Percentiles rank a stretch among this genome's conserved stretches.
These are phyloP conservation scores for Candida dajiaensis DNA, from an alignment of 805 yeast species.

Conservation along the genomic window DNA sequence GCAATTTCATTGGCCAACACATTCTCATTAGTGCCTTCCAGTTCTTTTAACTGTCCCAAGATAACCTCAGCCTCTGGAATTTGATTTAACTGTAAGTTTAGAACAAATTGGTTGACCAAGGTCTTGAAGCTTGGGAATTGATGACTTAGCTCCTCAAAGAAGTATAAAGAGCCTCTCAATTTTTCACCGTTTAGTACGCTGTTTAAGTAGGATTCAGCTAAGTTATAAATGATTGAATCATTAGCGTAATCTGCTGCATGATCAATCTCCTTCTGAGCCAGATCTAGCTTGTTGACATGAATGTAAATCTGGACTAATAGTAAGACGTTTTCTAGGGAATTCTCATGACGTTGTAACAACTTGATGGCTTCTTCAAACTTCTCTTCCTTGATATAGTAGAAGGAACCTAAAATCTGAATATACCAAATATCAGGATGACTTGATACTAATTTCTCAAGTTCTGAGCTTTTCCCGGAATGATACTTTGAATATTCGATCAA, in stretches of 20 bases:
- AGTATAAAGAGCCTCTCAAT: constrained; percentile 45
- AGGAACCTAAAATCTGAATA: constrained; percentile 32
- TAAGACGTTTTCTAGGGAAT: constrained; percentile 35
- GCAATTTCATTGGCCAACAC: constrained; percentile 63
- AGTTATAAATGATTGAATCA: constrained; percentile 72
- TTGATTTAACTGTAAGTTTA: constrained; percentile 75
- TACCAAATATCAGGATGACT: neutral
- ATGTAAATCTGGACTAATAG: constrained; percentile 36
- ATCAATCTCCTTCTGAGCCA: constrained; percentile 41
- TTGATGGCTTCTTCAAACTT: constrained; percentile 38
- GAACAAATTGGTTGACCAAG: constrained; percentile 58
- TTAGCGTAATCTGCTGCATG: constrained; percentile 45
- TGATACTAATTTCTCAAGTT: neutral
- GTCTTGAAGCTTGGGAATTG: constrained; percentile 42
- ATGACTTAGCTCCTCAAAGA: constrained; percentile 77
- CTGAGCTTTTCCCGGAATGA: neutral
- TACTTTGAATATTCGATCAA: neutral
- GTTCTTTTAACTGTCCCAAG: constrained; percentile 40
- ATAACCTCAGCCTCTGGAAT: constrained; percentile 77
- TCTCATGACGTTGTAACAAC: constrained; percentile 32
- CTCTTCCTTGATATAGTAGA: constrained; percentile 35
- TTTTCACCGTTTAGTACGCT: constrained; percentile 35
- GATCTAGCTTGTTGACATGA: constrained; percentile 35
- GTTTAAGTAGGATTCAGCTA: constrained; percentile 70
- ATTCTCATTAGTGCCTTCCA: constrained; percentile 35